Percentiles rank a stretch among this genome's conserved stretches.
These are phyloP conservation scores for Salix caprea DNA, from an alignment of 345 rosid species.

Conservation along the genomic window DNA sequence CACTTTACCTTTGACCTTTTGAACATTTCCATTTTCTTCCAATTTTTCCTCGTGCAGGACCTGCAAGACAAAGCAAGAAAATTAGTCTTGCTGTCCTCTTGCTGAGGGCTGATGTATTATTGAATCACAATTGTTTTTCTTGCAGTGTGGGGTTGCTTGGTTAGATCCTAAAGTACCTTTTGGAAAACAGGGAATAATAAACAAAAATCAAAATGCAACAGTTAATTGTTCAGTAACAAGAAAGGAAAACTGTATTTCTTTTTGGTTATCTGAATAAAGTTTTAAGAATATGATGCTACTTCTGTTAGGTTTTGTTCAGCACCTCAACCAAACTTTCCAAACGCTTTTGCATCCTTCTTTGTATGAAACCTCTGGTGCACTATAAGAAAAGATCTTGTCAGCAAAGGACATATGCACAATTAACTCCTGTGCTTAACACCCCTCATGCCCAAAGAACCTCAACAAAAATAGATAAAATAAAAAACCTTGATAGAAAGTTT, in stretches of 20 bases:
- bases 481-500: not conserved
- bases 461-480: not conserved
- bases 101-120: not conserved
- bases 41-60: conserved; percentile 38
- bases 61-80: conserved; percentile 38
- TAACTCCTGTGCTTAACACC: not conserved
- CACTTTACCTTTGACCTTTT: conserved; percentile 40
- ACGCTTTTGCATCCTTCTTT: conserved; percentile 75
- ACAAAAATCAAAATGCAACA: not conserved
- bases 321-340: conserved; percentile 77
- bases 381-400: conserved; percentile 22
- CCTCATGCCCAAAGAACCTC: not conserved
- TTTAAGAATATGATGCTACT: conserved; percentile 2
- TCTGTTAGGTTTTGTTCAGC: conserved; percentile 11
- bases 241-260: not conserved
- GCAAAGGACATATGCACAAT: not conserved
- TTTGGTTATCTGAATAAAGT: not conserved
- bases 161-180: not conserved
- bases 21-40: conserved; percentile 33
- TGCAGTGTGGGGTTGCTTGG: conserved; percentile 1
- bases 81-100: conserved; percentile 13
- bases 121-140: not conserved
- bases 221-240: not conserved
- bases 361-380: conserved; percentile 86
- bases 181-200: not conserved